These are phyloP conservation scores for Spergularia marina DNA, from an alignment of 148 eudicot genomes.

Conservation along the genomic window DNA sequence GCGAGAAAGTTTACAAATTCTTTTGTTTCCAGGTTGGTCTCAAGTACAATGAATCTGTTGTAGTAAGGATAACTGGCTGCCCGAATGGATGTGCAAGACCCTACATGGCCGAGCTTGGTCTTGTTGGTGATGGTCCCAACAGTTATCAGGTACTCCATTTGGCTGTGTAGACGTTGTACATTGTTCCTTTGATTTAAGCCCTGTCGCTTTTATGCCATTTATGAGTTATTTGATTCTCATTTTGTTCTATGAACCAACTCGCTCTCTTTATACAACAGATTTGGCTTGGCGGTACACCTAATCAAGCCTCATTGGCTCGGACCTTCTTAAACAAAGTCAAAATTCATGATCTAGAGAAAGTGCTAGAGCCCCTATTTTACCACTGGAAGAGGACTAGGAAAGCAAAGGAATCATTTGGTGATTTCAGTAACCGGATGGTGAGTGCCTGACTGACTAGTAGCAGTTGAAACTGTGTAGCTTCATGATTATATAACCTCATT, in stretches of 20 bases:
- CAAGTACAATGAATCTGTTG: constrained; percentile 66
- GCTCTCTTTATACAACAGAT: constrained; percentile 40
- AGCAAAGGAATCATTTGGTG: constrained; percentile 81
- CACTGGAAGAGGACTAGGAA: constrained; percentile 62
- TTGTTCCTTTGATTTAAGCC: too few species aligned
- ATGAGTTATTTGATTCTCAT: background rate
- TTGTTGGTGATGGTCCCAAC: constrained; percentile 98
- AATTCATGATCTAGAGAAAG: constrained; percentile 90
- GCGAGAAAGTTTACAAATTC: constrained; percentile 5
- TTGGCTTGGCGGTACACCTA: constrained; percentile 99
- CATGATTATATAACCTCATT: background rate
- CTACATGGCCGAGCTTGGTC: constrained; percentile 99
- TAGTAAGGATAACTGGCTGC: constrained; percentile 87
- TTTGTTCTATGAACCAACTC: background rate
- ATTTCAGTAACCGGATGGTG: constrained; percentile 78
- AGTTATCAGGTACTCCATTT: constrained; percentile 74
- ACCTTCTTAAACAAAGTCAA: constrained; percentile 84
- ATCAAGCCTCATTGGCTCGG: constrained; percentile 68
- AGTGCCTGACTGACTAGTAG: constrained; percentile 18
- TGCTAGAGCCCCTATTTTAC: constrained; percentile 84
- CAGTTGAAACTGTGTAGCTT: background rate
- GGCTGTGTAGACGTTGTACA: too few species aligned
- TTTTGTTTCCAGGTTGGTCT: constrained; percentile 76
- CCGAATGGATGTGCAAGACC: constrained; percentile 99
- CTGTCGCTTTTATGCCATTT: background rate